Evolutionary conservation across 1,139 yeast species (phyloP).

Genomic region (Nakaseomyces glabratus): DNA sequence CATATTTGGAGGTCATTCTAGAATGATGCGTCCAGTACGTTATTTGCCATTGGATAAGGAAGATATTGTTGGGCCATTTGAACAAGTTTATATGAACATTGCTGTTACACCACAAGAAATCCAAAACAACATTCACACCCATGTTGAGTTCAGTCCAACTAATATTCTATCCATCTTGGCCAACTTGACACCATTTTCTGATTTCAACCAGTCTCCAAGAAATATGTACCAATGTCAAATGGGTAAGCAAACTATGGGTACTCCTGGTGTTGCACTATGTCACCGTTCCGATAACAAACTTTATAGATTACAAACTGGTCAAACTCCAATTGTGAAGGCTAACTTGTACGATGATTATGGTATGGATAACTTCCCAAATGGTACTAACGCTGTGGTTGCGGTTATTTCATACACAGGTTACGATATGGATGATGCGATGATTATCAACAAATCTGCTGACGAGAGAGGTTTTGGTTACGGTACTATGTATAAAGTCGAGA

Average conservation of each 20-base stretch:
- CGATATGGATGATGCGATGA: slow-evolving; percentile 99
- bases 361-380: slow-evolving; percentile 97
- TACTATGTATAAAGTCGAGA: slow-evolving; percentile 90
- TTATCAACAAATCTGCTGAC: slow-evolving; percentile 89
- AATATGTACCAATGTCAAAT: slow-evolving; percentile 99
- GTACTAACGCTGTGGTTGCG: slow-evolving; percentile 97
- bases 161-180: slow-evolving; percentile 90
- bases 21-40: slow-evolving; percentile 95
- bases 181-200: slow-evolving; percentile 94
- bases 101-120: slow-evolving; percentile 95
- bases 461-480: slow-evolving; percentile 98
- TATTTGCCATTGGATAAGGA: slow-evolving; percentile 75
- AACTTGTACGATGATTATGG: slow-evolving; percentile 92
- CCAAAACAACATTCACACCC: slow-evolving; percentile 70
- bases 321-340: slow-evolving; percentile 95
- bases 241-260: slow-evolving; percentile 99
- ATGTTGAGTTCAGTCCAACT: slow-evolving; percentile 92
- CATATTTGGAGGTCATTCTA: slow-evolving; percentile 81
- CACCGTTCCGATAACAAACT: slow-evolving; percentile 94
- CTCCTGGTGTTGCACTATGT: slow-evolving; percentile 91
- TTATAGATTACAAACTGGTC: slow-evolving; percentile 89
- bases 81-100: slow-evolving; percentile 92
- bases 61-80: slow-evolving; percentile 94
- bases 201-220: slow-evolving; percentile 98
- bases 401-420: slow-evolving; percentile 98